These are phyloP conservation scores for Kwoniella mangroviensis DNA, from an alignment of 768 basidiomycete species.

Conservation along the genomic window DNA sequence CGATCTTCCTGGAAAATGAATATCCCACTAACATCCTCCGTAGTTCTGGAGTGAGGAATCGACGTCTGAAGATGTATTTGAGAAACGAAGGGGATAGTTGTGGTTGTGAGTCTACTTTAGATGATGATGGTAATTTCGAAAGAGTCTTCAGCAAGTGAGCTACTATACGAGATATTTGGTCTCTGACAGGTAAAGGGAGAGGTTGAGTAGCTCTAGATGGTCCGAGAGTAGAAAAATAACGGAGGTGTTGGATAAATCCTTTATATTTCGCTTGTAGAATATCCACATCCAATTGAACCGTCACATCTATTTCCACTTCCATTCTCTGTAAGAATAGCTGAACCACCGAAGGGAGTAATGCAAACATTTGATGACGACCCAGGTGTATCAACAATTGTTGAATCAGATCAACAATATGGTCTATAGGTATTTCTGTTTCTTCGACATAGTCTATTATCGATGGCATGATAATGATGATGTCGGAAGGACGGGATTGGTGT, in stretches of 20 bases:
- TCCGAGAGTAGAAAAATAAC: neutral
- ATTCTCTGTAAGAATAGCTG: constrained; percentile 13
- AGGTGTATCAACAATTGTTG: constrained; percentile 10
- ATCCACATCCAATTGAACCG: neutral
- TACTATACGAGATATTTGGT: constrained; percentile 7
- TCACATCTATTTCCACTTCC: constrained; percentile 2
- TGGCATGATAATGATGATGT: constrained; percentile 22
- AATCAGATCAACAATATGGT: neutral
- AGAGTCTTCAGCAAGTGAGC: constrained; percentile 14
- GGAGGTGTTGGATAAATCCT: constrained; percentile 12
- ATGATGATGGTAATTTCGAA: constrained; percentile 10
- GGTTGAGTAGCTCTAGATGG: neutral
- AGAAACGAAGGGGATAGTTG: constrained; percentile 8
- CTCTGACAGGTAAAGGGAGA: constrained; percentile 15
- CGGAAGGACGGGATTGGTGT: constrained; percentile 7
- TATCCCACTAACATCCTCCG: constrained; percentile 13
- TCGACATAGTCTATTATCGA: constrained; percentile 12
- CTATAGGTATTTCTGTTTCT: neutral
- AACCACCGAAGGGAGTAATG: constrained; percentile 16
- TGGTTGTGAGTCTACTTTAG: neutral
- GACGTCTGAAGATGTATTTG: constrained; percentile 5
- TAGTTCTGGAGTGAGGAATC: constrained; percentile 23
- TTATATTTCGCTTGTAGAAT: constrained; percentile 5
- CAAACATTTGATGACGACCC: constrained; percentile 26
- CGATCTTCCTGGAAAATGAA: neutral